Evolutionary conservation across 805 yeast genomes (phyloP).

Genomic region (Lipomyces starkeyi): DNA sequence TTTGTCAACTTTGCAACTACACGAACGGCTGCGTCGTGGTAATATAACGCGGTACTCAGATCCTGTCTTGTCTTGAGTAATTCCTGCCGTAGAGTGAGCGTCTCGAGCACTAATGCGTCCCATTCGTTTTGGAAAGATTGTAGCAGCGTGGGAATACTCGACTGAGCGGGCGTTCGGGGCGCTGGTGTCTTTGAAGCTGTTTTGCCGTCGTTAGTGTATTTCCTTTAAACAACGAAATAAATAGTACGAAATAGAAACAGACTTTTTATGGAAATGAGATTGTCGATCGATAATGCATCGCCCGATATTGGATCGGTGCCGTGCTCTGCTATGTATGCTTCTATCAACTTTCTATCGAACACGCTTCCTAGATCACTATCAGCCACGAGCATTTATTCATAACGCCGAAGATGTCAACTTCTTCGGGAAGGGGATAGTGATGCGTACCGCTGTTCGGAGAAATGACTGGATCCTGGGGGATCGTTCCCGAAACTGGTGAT

Average conservation of each 20-base stretch:
- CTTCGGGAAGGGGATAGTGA: background rate
- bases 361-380: slow-evolving; percentile 59
- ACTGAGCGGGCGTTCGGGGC: slow-evolving; percentile 55
- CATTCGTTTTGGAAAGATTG: slow-evolving; percentile 84
- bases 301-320: slow-evolving; percentile 79
- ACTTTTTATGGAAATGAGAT: slow-evolving; percentile 56
- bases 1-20: slow-evolving; percentile 78
- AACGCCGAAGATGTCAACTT: background rate
- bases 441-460: slow-evolving; percentile 36
- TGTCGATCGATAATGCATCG: slow-evolving; percentile 62
- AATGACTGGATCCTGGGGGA: slow-evolving; percentile 29
- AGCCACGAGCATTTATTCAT: no score
- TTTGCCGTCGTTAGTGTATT: background rate
- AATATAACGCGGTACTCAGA: slow-evolving; percentile 76
- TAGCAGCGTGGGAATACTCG: slow-evolving; percentile 79
- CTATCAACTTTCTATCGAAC: slow-evolving; percentile 68
- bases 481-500: slow-evolving; percentile 30
- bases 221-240: background rate
- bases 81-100: slow-evolving; percentile 76
- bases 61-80: slow-evolving; percentile 70
- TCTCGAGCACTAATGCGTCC: slow-evolving; percentile 84
- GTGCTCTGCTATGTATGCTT: slow-evolving; percentile 64
- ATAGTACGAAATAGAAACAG: slow-evolving; percentile 2
- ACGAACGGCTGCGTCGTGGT: slow-evolving; percentile 87
- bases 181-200: slow-evolving; percentile 13